A percentile compares a stretch with the other conserved stretches of the same genome.
phyloP scores from a whole-genome alignment of 306 rosid genomes.

The Hippophae tibetana region DNA sequence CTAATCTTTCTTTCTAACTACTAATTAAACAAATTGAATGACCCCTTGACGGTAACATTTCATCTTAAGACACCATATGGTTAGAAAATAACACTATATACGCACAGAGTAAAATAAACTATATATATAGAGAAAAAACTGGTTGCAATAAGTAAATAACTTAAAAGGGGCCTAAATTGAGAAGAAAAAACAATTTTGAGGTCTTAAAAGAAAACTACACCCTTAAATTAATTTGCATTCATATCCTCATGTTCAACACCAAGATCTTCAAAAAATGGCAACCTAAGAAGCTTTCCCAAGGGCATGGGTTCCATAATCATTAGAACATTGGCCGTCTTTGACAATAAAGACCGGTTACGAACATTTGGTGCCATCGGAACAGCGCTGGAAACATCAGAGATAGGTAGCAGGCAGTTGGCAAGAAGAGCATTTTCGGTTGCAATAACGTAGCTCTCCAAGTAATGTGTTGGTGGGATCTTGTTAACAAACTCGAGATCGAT shows the following conservation, averaged over 20 bases:
- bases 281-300: conserved; percentile 34
- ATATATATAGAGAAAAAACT: too few relatives aligned
- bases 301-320: conserved; percentile 29
- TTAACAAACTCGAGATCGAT: conserved; percentile 45
- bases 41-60: too few relatives aligned
- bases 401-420: conserved; percentile 64
- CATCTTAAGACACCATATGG: too few relatives aligned
- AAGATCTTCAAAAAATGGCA: conserved; percentile 31
- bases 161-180: too few relatives aligned
- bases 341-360: conserved; percentile 6
- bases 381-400: conserved; percentile 47
- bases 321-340: conserved; percentile 15
- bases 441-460: conserved; percentile 28
- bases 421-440: conserved; percentile 43
- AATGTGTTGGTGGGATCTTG: conserved; percentile 24
- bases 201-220: too few relatives aligned
- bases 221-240: not conserved
- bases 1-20: too few relatives aligned
- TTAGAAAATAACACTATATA: too few relatives aligned
- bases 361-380: conserved; percentile 35
- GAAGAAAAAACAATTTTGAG: too few relatives aligned
- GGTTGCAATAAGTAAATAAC: too few relatives aligned
- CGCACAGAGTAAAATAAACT: too few relatives aligned
- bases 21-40: too few relatives aligned
- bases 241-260: conserved; percentile 11